A percentile compares a stretch with the other conserved stretches of the same genome.
Evolutionary conservation across 257 asterid genomes (phyloP).

Genomic region (Craterostigma plantagineum): DNA sequence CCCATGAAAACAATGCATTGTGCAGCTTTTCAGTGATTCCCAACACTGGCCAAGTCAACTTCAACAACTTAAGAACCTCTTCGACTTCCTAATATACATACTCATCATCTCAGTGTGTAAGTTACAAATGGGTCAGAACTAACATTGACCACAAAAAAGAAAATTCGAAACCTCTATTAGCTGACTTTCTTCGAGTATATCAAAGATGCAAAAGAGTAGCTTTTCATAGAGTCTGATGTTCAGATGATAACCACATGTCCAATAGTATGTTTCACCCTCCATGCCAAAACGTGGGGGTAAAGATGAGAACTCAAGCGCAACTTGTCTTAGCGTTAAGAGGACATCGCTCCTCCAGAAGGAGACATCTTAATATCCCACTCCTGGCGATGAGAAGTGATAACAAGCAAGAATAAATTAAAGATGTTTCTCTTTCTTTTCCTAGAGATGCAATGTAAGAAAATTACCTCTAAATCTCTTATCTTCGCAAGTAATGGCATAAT

Average conservation of each 20-base stretch:
- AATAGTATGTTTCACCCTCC: conserved; percentile 74
- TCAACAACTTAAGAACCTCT: conserved; percentile 51
- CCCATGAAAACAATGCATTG: conserved; percentile 71
- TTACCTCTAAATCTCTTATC: conserved; percentile 59
- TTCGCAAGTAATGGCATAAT: conserved; percentile 37
- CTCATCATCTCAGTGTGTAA: not conserved
- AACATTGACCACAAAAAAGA: not conserved
- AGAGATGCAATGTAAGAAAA: too few species aligned
- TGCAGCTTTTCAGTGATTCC: conserved; percentile 79
- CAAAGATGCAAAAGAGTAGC: conserved; percentile 71
- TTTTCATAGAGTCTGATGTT: conserved; percentile 75
- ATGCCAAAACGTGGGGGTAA: conserved; percentile 61
- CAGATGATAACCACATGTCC: conserved; percentile 75
- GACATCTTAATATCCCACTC: conserved; percentile 81
- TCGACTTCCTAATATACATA: conserved; percentile 63
- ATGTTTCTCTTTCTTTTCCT: not conserved
- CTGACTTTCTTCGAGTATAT: conserved; percentile 79
- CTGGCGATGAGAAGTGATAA: conserved; percentile 20
- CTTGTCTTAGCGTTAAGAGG: conserved; percentile 43
- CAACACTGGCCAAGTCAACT: conserved; percentile 75
- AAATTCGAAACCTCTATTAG: conserved; percentile 54
- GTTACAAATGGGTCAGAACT: not conserved
- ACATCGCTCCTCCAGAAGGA: conserved; percentile 51
- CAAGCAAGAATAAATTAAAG: not conserved
- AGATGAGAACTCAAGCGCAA: conserved; percentile 41